These are phyloP conservation scores for Ramaria rubella DNA, from an alignment of 768 basidiomycete genomes.

Conservation along the genomic window DNA sequence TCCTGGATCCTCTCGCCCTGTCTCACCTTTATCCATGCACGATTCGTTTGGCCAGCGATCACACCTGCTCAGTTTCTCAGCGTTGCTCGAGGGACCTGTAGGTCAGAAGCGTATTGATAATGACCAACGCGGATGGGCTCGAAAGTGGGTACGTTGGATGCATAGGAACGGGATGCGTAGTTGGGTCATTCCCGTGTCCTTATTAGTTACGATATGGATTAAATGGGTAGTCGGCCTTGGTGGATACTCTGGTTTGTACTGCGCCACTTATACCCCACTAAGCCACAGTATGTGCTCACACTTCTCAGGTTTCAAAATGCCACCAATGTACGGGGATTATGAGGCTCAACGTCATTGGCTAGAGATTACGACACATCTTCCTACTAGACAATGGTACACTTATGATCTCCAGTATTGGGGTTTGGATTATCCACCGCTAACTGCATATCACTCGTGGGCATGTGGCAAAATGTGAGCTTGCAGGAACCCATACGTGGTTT, in stretches of 20 bases:
- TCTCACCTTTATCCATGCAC: slow-evolving; percentile 30
- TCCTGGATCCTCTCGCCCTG: slow-evolving; percentile 40
- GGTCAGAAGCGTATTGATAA: slow-evolving; percentile 10
- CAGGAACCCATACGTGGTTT: not conserved
- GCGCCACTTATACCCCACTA: not conserved
- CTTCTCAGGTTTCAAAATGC: slow-evolving; percentile 51
- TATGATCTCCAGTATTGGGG: slow-evolving; percentile 92
- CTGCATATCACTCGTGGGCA: slow-evolving; percentile 83
- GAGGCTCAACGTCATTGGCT: slow-evolving; percentile 96
- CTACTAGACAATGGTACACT: slow-evolving; percentile 73
- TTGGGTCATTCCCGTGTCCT: slow-evolving; percentile 51
- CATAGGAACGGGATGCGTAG: slow-evolving; percentile 54
- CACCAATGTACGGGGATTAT: slow-evolving; percentile 88
- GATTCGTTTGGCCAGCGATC: slow-evolving; percentile 2
- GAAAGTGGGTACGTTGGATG: slow-evolving; percentile 75
- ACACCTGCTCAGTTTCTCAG: slow-evolving; percentile 12
- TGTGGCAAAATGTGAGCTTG: slow-evolving; percentile 63
- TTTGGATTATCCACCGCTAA: slow-evolving; percentile 90
- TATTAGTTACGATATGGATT: slow-evolving; percentile 49
- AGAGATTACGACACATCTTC: slow-evolving; percentile 79
- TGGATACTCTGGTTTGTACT: slow-evolving; percentile 69
- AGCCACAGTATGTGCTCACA: not conserved
- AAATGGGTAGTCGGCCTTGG: slow-evolving; percentile 71
- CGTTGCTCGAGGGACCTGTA: slow-evolving; percentile 12
- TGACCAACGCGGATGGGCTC: slow-evolving; percentile 39